phyloP scores from a whole-genome alignment of 2,329 filamentous ascomycete genomes.

The Colletotrichum liriopes region DNA sequence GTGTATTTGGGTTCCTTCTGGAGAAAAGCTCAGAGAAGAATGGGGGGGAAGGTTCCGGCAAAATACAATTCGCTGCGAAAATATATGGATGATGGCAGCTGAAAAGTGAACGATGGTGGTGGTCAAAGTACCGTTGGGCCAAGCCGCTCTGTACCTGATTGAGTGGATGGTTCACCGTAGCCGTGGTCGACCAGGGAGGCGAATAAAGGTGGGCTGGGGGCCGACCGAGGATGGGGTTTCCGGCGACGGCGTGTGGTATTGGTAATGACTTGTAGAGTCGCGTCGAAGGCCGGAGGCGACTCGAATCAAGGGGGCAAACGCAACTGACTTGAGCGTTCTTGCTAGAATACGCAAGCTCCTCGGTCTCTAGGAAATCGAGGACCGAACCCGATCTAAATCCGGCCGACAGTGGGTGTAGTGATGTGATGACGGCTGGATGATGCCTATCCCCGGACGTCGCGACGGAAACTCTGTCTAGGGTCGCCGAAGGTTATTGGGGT shows the following conservation, averaged over 20 bases:
- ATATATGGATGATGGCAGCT: constrained; percentile 5
- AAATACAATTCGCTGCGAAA: constrained; percentile 10
- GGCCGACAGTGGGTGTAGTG: constrained; percentile 24
- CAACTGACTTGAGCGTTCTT: neutral
- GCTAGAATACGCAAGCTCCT: neutral
- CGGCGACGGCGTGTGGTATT: constrained; percentile 30
- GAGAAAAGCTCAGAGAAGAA: constrained; percentile 4
- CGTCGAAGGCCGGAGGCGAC: constrained; percentile 24
- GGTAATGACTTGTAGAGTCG: constrained; percentile 37
- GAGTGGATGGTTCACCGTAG: constrained; percentile 16
- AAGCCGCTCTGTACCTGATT: constrained; percentile 10
- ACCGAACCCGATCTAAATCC: constrained; percentile 15
- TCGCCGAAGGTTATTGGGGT: neutral
- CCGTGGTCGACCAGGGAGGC: constrained; percentile 35
- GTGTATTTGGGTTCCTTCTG: neutral
- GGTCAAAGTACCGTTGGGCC: constrained; percentile 13
- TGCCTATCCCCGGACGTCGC: constrained; percentile 15
- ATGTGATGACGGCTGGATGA: constrained; percentile 28
- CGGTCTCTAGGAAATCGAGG: constrained; percentile 4
- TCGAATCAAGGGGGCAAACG: constrained; percentile 22
- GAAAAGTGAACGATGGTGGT: neutral
- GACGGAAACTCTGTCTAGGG: constrained; percentile 14
- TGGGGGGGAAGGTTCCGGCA: neutral
- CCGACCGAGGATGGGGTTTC: constrained; percentile 26
- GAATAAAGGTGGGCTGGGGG: constrained; percentile 41